Conservation (phyloP, 1,284 basidiomycete species). For the Puccinia triticina region DNA sequence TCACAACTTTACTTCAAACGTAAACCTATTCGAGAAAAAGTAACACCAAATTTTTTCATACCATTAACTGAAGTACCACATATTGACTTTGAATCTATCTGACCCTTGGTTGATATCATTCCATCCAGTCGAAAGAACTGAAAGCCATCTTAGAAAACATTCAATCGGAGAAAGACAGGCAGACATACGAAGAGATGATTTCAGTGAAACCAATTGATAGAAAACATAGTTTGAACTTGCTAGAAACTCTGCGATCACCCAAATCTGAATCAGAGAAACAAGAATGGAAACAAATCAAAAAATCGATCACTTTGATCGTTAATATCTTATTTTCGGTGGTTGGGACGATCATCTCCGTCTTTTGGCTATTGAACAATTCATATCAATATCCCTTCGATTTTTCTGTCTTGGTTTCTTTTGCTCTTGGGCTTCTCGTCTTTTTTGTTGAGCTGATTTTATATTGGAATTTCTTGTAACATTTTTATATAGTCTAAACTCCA, state of each 20-base stretch:
- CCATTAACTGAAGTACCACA: not conserved
- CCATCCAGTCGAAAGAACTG: not conserved
- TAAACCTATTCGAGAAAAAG: constrained; percentile 4
- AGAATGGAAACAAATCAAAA: constrained; percentile 15
- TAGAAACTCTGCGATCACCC: not conserved
- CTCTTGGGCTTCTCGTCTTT: not conserved
- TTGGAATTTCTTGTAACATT: constrained; percentile 15
- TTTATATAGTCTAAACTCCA: no score
- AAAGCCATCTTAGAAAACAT: constrained; percentile 1
- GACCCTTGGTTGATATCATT: not conserved
- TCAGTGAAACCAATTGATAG: not conserved
- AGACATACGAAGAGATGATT: constrained; percentile 3
- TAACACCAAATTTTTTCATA: not conserved
- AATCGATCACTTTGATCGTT: constrained; percentile 6
- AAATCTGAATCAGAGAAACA: not conserved
- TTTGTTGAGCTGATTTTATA: constrained; percentile 13
- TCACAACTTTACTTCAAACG: constrained; percentile 10
- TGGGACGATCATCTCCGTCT: not conserved
- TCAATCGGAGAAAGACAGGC: not conserved
- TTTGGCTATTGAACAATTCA: not conserved
- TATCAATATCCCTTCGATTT: constrained; percentile 3
- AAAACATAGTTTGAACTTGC: not conserved
- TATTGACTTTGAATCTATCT: no score
- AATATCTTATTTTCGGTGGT: constrained; percentile 7
- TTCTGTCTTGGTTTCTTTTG: not conserved